Evolutionary conservation across 306 rosid species (phyloP), one percentile per base, ranked within the genome.

Genomic region (Sesbania bispinosa): DNA sequence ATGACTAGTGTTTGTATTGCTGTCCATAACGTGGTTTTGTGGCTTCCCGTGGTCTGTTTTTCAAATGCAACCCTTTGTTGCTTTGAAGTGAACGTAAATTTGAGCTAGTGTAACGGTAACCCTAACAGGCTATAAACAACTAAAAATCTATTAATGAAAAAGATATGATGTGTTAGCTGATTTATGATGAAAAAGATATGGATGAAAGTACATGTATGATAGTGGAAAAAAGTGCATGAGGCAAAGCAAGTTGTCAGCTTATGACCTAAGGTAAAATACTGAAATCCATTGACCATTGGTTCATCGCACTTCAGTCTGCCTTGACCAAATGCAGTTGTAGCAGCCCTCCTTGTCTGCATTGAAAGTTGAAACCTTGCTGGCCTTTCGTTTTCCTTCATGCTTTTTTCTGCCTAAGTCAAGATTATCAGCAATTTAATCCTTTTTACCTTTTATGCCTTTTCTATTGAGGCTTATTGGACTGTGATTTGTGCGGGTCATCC

Each of bases 331-430:
- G 60, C 7, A 10, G 62, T 29, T 15, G 52, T 23, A 14, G 53
- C 63, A 23, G 46, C 54, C 30, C n/a, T 32, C 30, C 60, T 52
- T 62, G 27, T 75, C 20, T 71, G 46, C 43, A 18, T 50, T 69
- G 73, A 69, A 63, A 69, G 55, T 32, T 75, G 77, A 75, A 46
- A 58, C 50, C 30, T 18, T 20, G 39, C 33, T 27, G 46, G 35
- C 52, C 62, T 48, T 50, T 54, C 11, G 43, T 52, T 27, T 10
- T n/a, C 5, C 47, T 55, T 70, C 47, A 7, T 51, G 29, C 64
- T 30, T 68, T 45, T n/a, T 43, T 54, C 45, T 16, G 2, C 65
- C 54, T 35, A 0, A 26, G 19, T 77, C 29, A 69, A 77, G 48
- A n/a, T 48, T 11, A 39, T 68, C 48, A 8, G 41, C 23, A 15